These are phyloP conservation scores for Blastocystis sp. DNA, from an alignment of 352 stramenopile genomes.

Conservation along the genomic window DNA sequence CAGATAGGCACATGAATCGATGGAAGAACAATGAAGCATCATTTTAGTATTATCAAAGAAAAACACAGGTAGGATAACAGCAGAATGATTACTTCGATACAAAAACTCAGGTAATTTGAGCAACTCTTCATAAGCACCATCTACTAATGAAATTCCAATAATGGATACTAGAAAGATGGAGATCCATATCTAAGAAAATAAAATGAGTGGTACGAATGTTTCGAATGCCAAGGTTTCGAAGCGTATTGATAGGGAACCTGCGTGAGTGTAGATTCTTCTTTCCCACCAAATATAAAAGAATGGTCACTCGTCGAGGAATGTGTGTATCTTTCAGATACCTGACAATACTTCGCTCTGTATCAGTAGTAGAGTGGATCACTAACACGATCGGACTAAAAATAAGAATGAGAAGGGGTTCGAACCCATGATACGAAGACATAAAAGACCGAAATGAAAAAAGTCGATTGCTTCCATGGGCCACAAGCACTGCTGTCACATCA, in stretches of 20 bases:
- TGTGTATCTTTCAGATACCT: not conserved
- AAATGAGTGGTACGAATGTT: slow-evolving; percentile 58
- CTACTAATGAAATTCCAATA: not conserved
- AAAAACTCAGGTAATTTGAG: not conserved
- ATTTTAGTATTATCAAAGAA: not conserved
- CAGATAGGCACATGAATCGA: slow-evolving; percentile 16
- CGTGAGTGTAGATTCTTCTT: not conserved
- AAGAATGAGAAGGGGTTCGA: not conserved
- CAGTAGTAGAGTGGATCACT: not conserved
- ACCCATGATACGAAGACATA: slow-evolving; percentile 11
- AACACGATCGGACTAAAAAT: slow-evolving; percentile 7
- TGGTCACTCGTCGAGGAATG: not conserved
- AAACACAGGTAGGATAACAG: slow-evolving; percentile 37
- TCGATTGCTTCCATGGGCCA: not conserved
- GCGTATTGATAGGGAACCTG: slow-evolving; percentile 23
- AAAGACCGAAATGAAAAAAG: slow-evolving; percentile 10
- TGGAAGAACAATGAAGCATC: not conserved
- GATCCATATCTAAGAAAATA: slow-evolving; percentile 49
- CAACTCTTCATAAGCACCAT: slow-evolving; percentile 7
- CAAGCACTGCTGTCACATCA: slow-evolving; percentile 7
- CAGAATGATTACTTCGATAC: not conserved
- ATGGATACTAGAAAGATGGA: not conserved
- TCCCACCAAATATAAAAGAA: not conserved
- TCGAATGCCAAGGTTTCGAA: slow-evolving; percentile 25
- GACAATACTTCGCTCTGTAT: not conserved